Conservation (phyloP, 1,284 basidiomycete genomes). For the Malassezia caprae region DNA sequence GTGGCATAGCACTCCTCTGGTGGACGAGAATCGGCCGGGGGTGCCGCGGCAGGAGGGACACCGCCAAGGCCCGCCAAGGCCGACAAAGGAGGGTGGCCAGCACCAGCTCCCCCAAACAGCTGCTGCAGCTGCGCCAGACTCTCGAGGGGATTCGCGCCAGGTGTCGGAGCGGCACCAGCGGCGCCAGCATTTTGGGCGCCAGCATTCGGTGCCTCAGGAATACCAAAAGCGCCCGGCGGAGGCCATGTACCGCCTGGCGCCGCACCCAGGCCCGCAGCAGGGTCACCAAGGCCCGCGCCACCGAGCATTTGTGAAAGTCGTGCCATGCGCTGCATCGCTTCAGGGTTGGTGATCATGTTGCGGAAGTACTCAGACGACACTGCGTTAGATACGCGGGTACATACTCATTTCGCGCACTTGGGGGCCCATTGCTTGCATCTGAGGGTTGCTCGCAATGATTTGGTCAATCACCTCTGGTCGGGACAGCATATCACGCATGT, state of each 20-base stretch:
- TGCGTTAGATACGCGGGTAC: background rate
- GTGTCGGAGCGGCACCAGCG: constrained; percentile 7
- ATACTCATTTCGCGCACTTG: constrained; percentile 36
- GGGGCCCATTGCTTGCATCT: constrained; percentile 36
- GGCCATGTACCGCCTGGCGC: constrained; percentile 24
- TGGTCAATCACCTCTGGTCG: constrained; percentile 44
- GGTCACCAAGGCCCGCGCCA: constrained; percentile 11
- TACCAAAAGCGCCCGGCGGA: constrained; percentile 30
- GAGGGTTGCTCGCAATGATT: constrained; percentile 41
- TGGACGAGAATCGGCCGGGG: constrained; percentile 23
- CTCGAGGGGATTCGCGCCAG: background rate
- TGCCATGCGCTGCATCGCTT: constrained; percentile 38
- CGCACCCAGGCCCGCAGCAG: constrained; percentile 19
- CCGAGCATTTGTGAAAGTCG: constrained; percentile 35
- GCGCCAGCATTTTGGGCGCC: background rate
- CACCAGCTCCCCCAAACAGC: constrained; percentile 18
- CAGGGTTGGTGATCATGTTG: constrained; percentile 42
- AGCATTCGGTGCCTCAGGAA: constrained; percentile 1
- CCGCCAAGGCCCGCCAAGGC: constrained; percentile 7
- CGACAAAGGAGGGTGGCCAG: constrained; percentile 2
- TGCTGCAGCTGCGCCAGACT: constrained; percentile 10
- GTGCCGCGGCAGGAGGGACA: background rate
- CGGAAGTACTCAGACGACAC: constrained; percentile 40
- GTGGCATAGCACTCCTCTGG: constrained; percentile 42
- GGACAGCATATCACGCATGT: constrained; percentile 40